Conservation (phyloP, 2,329 filamentous ascomycete species). For the Pseudocercospora fijiensis region DNA sequence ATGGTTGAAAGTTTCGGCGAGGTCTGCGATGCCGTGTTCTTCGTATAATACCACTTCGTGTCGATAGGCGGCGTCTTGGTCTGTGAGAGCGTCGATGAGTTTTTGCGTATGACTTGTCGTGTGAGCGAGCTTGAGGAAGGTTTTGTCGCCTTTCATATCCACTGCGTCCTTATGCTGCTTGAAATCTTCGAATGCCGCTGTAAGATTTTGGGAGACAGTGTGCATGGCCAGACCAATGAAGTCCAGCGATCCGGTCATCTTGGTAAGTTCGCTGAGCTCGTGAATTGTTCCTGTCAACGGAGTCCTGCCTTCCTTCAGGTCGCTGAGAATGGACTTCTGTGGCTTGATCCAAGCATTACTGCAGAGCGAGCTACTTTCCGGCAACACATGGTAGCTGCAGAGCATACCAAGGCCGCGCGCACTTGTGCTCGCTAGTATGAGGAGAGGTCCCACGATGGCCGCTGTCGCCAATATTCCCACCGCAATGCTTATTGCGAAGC, state of each 20-base stretch:
- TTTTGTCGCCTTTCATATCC: not conserved
- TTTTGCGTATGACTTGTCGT: not conserved
- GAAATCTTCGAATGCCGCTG: slow-evolving; percentile 3
- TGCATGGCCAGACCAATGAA: slow-evolving; percentile 17
- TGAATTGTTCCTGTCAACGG: slow-evolving; percentile 10
- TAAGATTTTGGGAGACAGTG: slow-evolving; percentile 13
- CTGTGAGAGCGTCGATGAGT: slow-evolving; percentile 13
- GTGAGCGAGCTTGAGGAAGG: not conserved
- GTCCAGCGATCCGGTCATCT: slow-evolving; percentile 11
- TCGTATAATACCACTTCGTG: slow-evolving; percentile 1
- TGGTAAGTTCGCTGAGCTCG: slow-evolving; percentile 12
- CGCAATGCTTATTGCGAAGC: not conserved
- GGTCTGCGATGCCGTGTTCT: slow-evolving; percentile 2
- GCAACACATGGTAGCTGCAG: not conserved
- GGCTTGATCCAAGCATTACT: slow-evolving; percentile 5
- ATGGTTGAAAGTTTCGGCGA: slow-evolving; percentile 1
- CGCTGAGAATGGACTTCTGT: not conserved
- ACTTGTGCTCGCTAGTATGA: not conserved
- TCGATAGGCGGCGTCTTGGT: slow-evolving; percentile 11
- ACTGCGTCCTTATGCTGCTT: not conserved
- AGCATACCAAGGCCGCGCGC: slow-evolving; percentile 4
- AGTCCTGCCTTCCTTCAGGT: not conserved
- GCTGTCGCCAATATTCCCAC: not conserved
- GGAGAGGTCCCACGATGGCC: slow-evolving; percentile 5
- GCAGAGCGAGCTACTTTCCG: not conserved